phyloP scores from a whole-genome alignment of 2,329 filamentous ascomycete species.

The Alternaria sp. region DNA sequence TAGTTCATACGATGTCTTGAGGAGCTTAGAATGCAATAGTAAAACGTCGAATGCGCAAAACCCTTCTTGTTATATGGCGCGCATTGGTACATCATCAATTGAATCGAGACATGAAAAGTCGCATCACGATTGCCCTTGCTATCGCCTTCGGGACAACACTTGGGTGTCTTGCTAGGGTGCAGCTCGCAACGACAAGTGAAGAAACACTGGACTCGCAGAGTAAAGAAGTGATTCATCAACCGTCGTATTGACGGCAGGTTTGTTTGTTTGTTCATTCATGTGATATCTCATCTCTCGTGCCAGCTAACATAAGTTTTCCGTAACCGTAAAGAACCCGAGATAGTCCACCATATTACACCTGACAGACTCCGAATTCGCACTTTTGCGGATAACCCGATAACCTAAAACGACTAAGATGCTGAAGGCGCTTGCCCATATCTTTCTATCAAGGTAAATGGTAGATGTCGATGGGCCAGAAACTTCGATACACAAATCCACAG shows the following conservation, averaged over 20 bases:
- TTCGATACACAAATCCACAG: constrained; percentile 32
- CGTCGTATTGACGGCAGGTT: constrained; percentile 1
- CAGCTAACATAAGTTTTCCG: constrained; percentile 31
- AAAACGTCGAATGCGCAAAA: background rate
- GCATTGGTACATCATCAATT: background rate
- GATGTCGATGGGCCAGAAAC: constrained; percentile 31
- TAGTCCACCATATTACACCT: constrained; percentile 38
- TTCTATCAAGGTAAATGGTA: constrained; percentile 40
- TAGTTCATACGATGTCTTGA: background rate
- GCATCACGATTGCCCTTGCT: background rate
- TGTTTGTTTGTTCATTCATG: constrained; percentile 13
- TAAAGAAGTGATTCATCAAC: background rate
- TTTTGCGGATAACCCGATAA: constrained; percentile 37
- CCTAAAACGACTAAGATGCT: constrained; percentile 38
- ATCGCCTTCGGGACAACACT: background rate
- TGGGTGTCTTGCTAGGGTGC: background rate
- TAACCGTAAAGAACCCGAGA: constrained; percentile 25
- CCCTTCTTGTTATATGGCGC: background rate
- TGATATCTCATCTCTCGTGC: constrained; percentile 24
- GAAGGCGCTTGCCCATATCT: constrained; percentile 33
- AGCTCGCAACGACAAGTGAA: background rate
- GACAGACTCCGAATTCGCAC: constrained; percentile 39
- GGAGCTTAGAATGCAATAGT: background rate
- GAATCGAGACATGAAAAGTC: background rate
- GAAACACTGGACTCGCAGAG: no score